These are phyloP conservation scores for Priceomyces melissophilus DNA, from an alignment of 805 yeast genomes.

Conservation along the genomic window DNA sequence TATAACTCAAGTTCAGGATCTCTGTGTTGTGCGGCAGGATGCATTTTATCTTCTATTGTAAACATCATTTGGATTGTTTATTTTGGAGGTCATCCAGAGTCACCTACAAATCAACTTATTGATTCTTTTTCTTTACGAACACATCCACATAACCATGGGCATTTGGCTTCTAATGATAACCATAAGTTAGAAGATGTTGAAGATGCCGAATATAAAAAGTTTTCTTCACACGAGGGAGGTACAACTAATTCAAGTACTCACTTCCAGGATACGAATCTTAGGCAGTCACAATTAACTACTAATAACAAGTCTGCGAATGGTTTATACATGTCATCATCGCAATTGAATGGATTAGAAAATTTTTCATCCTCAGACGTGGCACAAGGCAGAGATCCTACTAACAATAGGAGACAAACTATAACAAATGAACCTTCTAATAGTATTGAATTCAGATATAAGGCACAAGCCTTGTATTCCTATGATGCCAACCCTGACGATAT, in stretches of 20 bases:
- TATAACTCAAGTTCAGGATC: constrained; percentile 60
- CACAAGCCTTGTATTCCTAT: constrained; percentile 82
- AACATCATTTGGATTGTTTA: constrained; percentile 84
- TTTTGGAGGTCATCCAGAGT: constrained; percentile 85
- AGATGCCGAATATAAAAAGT: constrained; percentile 26
- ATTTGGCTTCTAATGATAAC: constrained; percentile 23
- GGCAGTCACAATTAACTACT: constrained; percentile 32
- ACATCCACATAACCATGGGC: constrained; percentile 31
- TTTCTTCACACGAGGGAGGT: constrained; percentile 14
- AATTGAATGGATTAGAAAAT: constrained; percentile 61
- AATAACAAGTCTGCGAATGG: constrained; percentile 28
- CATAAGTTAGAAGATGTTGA: constrained; percentile 9
- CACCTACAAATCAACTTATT: constrained; percentile 80
- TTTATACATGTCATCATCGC: constrained; percentile 49
- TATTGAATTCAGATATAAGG: constrained; percentile 67
- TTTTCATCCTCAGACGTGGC: constrained; percentile 36
- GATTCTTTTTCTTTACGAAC: constrained; percentile 73
- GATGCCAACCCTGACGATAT: constrained; percentile 90
- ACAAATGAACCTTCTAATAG: constrained; percentile 18
- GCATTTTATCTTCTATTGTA: constrained; percentile 74
- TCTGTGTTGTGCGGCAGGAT: constrained; percentile 92
- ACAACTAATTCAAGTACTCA: constrained; percentile 9
- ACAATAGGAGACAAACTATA: constrained; percentile 20
- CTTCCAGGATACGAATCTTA: constrained; percentile 31
- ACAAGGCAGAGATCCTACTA: constrained; percentile 27